Conservation (phyloP, 2,329 filamentous ascomycete species). For the Fusarium bactridioides region DNA sequence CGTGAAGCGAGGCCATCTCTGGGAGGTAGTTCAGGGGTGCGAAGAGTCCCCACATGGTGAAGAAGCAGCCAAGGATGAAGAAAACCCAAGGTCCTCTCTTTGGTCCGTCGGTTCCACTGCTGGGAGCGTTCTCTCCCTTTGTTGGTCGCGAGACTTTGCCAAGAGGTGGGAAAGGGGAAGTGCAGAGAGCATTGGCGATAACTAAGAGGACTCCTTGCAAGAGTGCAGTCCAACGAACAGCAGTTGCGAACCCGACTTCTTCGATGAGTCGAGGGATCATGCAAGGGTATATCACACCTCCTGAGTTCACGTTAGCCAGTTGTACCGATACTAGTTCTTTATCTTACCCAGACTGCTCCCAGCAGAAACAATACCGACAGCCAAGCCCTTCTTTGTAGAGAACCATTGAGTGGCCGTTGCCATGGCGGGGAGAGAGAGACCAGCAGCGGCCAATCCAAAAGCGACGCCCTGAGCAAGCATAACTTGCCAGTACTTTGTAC, state of each 20-base stretch:
- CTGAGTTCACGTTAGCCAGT: background rate
- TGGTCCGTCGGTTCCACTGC: background rate
- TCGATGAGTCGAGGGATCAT: background rate
- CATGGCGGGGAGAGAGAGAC: background rate
- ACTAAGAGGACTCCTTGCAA: background rate
- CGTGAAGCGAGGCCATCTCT: background rate
- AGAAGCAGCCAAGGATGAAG: background rate
- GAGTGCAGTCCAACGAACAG: background rate
- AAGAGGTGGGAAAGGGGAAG: background rate
- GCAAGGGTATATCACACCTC: background rate
- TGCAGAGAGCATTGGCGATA: background rate
- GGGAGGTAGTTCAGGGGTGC: background rate
- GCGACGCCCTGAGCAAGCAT: background rate
- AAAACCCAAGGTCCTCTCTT: background rate
- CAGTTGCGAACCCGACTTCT: background rate
- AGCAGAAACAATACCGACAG: background rate
- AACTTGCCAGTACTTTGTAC: background rate
- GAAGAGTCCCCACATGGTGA: background rate
- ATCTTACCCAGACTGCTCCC: background rate
- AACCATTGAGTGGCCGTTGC: background rate
- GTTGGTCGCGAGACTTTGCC: background rate
- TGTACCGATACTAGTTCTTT: background rate
- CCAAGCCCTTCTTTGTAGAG: background rate
- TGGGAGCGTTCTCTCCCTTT: background rate
- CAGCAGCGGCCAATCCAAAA: background rate